Percentiles rank a stretch among this genome's conserved stretches.
These are phyloP conservation scores for Russula ochroleuca DNA, from an alignment of 768 basidiomycete species.

Conservation along the genomic window DNA sequence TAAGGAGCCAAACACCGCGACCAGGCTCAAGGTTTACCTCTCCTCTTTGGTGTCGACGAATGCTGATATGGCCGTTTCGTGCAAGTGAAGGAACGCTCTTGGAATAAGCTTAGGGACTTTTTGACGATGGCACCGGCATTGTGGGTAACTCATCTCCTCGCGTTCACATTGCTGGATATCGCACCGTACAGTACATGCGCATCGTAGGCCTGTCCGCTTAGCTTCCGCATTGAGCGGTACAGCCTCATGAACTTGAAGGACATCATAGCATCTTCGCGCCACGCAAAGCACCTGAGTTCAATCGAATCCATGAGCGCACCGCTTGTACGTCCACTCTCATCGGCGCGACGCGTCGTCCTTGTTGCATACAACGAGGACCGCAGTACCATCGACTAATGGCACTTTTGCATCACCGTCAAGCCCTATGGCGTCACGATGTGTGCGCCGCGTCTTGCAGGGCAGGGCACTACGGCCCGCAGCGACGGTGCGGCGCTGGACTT, in stretches of 20 bases:
- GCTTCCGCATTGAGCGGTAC: conserved; percentile 89
- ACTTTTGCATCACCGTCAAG: conserved; percentile 93
- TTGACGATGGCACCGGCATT: conserved; percentile 87
- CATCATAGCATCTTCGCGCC: conserved; percentile 58
- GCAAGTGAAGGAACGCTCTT: conserved; percentile 70
- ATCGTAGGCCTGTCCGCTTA: conserved; percentile 87
- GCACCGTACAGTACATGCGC: conserved; percentile 82
- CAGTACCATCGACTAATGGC: conserved; percentile 86
- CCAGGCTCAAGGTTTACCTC: conserved; percentile 67
- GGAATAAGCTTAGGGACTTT: conserved; percentile 92
- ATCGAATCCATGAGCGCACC: conserved; percentile 90
- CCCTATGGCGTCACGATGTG: conserved; percentile 90
- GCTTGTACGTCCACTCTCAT: conserved; percentile 75
- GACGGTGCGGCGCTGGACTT: conserved; percentile 62
- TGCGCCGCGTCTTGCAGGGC: conserved; percentile 80
- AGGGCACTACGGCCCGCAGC: not conserved
- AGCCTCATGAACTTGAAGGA: conserved; percentile 90
- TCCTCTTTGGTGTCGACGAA: conserved; percentile 5
- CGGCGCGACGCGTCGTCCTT: conserved; percentile 91
- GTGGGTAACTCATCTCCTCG: conserved; percentile 87
- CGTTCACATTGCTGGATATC: conserved; percentile 81
- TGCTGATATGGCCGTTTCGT: conserved; percentile 20
- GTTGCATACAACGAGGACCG: conserved; percentile 85
- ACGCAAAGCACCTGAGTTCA: conserved; percentile 66
- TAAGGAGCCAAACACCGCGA: conserved; percentile 98